phyloP scores from a whole-genome alignment of 2,329 filamentous ascomycete genomes.

The Gyromitra esculenta region DNA sequence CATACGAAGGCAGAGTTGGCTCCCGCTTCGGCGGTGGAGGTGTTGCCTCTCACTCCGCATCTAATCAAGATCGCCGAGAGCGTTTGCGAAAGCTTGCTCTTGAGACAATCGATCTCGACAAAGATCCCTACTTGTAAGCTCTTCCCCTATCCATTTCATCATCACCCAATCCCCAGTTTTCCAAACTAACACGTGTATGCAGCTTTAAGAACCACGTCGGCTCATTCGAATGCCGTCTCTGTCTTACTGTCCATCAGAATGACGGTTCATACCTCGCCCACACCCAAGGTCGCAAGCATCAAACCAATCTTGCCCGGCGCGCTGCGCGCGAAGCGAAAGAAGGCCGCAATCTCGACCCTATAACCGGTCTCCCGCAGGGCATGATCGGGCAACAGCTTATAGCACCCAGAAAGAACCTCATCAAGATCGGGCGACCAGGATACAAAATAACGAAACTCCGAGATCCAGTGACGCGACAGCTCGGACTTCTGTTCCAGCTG shows the following conservation, averaged over 20 bases:
- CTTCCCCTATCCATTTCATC: not conserved
- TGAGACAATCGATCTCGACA: slow-evolving; percentile 98
- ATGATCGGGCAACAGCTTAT: slow-evolving; percentile 76
- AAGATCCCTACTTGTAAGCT: slow-evolving; percentile 86
- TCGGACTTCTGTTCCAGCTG: slow-evolving; percentile 92
- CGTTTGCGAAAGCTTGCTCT: slow-evolving; percentile 97
- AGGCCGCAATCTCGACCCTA: slow-evolving; percentile 74
- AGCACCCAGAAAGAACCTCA: slow-evolving; percentile 77
- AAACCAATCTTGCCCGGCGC: slow-evolving; percentile 94
- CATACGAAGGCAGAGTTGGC: slow-evolving; percentile 64
- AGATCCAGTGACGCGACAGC: slow-evolving; percentile 86
- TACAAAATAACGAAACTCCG: slow-evolving; percentile 98
- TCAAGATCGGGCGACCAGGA: slow-evolving; percentile 95
- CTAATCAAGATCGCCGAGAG: slow-evolving; percentile 96
- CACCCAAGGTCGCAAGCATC: slow-evolving; percentile 98
- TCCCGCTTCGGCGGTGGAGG: slow-evolving; percentile 98
- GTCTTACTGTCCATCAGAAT: slow-evolving; percentile 97
- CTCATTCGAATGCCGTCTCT: slow-evolving; percentile 96
- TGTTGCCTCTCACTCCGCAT: slow-evolving; percentile 90
- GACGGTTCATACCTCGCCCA: slow-evolving; percentile 98
- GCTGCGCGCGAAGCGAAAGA: slow-evolving; percentile 96
- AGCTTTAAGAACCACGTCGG: slow-evolving; percentile 98
- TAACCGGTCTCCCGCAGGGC: slow-evolving; percentile 76
- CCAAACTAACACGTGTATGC: slow-evolving; percentile 36
- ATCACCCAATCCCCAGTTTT: not conserved